Percentiles rank a stretch among this genome's conserved stretches.
These are phyloP conservation scores for Pseudotsuga menziesii DNA, from an alignment of 75 land plant species.

Conservation along the genomic window DNA sequence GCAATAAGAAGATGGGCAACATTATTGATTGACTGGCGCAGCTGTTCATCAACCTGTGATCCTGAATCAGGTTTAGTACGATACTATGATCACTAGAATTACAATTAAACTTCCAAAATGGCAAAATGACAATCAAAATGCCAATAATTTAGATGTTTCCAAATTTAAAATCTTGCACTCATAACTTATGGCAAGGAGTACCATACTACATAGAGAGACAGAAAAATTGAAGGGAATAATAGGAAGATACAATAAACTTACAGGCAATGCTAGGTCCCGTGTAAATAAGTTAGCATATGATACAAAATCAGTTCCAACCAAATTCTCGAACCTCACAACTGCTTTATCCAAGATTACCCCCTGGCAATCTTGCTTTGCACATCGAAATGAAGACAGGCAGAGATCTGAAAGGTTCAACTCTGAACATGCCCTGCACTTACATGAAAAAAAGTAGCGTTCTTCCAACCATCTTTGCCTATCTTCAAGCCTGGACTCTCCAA, in stretches of 20 bases:
- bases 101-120: background rate
- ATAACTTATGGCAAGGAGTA: background rate
- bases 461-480: slow-evolving; percentile 60
- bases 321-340: slow-evolving; percentile 17
- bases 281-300: background rate
- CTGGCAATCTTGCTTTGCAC: slow-evolving; percentile 48
- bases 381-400: slow-evolving; percentile 44
- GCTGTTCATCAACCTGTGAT: slow-evolving; percentile 14
- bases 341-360: slow-evolving; percentile 52
- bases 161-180: background rate
- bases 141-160: background rate
- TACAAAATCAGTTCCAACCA: slow-evolving; percentile 5
- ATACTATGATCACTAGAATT: background rate
- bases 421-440: slow-evolving; percentile 62
- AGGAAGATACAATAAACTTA: background rate
- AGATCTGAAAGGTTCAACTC: slow-evolving; percentile 56
- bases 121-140: background rate
- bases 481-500: slow-evolving; percentile 56
- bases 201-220: background rate
- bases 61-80: slow-evolving; percentile 3
- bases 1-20: slow-evolving; percentile 23
- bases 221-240: background rate
- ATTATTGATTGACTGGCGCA: slow-evolving; percentile 14
- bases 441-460: slow-evolving; percentile 65
- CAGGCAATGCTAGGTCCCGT: slow-evolving; percentile 3